Evolutionary conservation across 1,284 basidiomycete genomes (phyloP), one percentile per base, ranked within the genome.

Genomic region (Coniferiporia sulphurascens): DNA sequence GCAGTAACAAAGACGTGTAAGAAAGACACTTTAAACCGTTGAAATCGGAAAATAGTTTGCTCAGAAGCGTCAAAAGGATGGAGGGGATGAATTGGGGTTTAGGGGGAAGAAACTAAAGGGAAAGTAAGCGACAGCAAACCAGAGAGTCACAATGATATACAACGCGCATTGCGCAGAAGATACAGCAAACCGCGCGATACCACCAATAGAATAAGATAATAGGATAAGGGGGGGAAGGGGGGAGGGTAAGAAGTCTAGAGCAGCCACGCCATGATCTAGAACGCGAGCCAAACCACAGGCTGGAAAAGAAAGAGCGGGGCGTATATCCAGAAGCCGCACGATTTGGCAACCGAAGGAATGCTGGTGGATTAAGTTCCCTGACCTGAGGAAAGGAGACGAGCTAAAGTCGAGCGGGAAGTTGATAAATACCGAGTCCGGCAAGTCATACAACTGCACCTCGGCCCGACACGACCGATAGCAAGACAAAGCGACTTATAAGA

Each of bases 111-210:
- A 48, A 21, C n/a, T 32, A 4, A 48, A 22, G 21, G 21, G 27
- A 22, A 55, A 55, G 44, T 46, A 46, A 46, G 44, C 44, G 44
- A 46, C 38, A 55, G 38, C 19, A 55, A 55, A 55, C 41, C 44
- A 53, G 52, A 53, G 21, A 27, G 22, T 45, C 43, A 55, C 45
- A 52, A 58, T 59, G 58, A 59, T 59, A 35, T 55, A 59, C 58
- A 59, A 46, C 52, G 52, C 58, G 58, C 49, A 52, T 35, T 50
- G 52, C 52, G 58, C 52, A 22, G 44, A 59, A 49, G 38, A 48
- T 59, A 59, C 58, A 59, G 46, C 46, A 49, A 59, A 36, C 35
- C 36, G 44, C 54, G 45, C 54, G 51, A 53, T 54, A 55, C 52
- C 58, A 59, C 22, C 35, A 17, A 55, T 54, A 59, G 48, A 44